Conservation (phyloP, 148 eudicot genomes). For the Rhododendron molle region DNA sequence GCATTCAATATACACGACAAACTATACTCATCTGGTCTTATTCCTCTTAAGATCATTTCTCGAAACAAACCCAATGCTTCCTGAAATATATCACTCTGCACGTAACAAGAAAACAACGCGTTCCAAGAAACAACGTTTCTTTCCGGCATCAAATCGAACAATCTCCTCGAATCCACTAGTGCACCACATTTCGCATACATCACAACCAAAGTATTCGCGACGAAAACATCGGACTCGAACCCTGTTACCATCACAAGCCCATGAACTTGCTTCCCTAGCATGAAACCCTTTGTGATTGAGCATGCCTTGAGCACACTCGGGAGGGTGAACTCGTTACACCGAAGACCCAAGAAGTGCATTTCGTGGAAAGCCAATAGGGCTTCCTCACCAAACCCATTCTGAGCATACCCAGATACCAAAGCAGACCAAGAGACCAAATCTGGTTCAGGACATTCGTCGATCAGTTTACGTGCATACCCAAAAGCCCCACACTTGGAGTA, state of each 20-base stretch:
- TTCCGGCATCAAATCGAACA: conserved; percentile 51
- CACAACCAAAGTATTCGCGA: conserved; percentile 53
- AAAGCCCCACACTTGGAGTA: conserved; percentile 50
- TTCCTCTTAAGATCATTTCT: conserved; percentile 42
- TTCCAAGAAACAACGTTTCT: conserved; percentile 29
- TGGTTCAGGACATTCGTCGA: conserved; percentile 52
- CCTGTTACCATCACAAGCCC: conserved; percentile 53
- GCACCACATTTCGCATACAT: conserved; percentile 83
- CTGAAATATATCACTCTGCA: neutral
- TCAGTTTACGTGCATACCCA: conserved; percentile 45
- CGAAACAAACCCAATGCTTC: conserved; percentile 13
- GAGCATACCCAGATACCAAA: conserved; percentile 61
- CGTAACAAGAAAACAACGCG: conserved; percentile 10
- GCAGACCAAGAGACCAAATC: conserved; percentile 71
- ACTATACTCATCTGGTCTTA: conserved; percentile 45
- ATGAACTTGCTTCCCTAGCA: conserved; percentile 49
- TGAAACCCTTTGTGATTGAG: conserved; percentile 39
- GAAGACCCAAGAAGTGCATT: conserved; percentile 39
- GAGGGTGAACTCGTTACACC: conserved; percentile 54
- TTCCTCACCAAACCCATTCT: conserved; percentile 54
- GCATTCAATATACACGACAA: conserved; percentile 52
- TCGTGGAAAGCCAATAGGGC: conserved; percentile 46
- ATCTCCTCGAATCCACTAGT: conserved; percentile 40
- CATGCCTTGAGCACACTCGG: conserved; percentile 56
- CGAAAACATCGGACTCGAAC: conserved; percentile 61